phyloP scores from a whole-genome alignment of 176 grass and related monocot species.

The Rhynchospora breviuscula region DNA sequence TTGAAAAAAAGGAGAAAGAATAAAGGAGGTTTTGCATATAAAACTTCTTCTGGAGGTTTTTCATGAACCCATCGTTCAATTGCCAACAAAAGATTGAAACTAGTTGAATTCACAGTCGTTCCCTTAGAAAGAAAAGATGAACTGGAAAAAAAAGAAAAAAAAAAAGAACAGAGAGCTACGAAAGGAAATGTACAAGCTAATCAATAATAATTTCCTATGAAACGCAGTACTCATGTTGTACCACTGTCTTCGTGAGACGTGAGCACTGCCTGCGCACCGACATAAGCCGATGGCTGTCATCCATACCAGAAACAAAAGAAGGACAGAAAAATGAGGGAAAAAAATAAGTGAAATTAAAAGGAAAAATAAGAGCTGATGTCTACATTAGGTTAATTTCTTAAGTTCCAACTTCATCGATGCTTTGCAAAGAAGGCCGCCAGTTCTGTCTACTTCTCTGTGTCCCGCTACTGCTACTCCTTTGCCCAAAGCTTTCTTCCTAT shows the following conservation, averaged over 20 bases:
- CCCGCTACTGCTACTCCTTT: constrained; percentile 27
- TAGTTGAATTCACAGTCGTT: too few species aligned
- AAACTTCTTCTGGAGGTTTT: too few species aligned
- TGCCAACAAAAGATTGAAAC: neutral
- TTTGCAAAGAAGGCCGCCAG: constrained; percentile 79
- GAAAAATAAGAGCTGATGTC: neutral
- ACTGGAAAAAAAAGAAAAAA: neutral
- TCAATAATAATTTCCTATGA: constrained; percentile 16
- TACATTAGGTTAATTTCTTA: constrained; percentile 10
- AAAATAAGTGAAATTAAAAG: neutral
- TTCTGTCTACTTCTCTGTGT: constrained; percentile 45
- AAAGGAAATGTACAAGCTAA: constrained; percentile 18
- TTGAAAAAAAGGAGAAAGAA: too few species aligned
- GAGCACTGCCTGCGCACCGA: neutral
- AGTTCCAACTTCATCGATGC: constrained; percentile 59
- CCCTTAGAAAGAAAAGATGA: neutral
- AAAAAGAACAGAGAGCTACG: neutral
- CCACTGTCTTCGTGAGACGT: neutral
- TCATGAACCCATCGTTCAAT: neutral
- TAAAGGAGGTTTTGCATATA: too few species aligned
- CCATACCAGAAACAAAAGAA: neutral
- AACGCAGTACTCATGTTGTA: constrained; percentile 8
- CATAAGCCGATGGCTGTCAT: neutral
- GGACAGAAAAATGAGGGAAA: neutral
- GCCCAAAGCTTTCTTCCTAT: constrained; percentile 36